Percentiles rank a stretch among this genome's conserved stretches.
phyloP scores from a whole-genome alignment of 805 yeast species.

The Ogataea methanolica region DNA sequence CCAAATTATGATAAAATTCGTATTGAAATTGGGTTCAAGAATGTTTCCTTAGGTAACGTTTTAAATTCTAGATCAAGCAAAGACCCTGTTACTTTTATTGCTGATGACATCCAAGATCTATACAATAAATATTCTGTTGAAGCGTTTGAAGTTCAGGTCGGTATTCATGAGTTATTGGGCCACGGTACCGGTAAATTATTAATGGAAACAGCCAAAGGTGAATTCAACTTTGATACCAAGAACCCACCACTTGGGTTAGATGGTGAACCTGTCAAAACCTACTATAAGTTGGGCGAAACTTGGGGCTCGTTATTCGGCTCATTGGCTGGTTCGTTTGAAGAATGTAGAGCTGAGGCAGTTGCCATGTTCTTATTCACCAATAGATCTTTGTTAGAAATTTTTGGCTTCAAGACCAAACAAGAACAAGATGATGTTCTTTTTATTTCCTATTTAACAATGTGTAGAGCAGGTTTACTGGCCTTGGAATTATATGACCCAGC shows the following conservation, averaged over 20 bases:
- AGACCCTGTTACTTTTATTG: constrained; percentile 65
- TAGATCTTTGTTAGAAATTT: constrained; percentile 61
- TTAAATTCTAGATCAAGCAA: constrained; percentile 68
- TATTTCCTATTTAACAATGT: constrained; percentile 75
- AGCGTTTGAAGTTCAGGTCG: constrained; percentile 90
- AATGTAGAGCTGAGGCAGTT: constrained; percentile 88
- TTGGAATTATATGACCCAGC: constrained; percentile 86
- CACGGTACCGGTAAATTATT: constrained; percentile 88
- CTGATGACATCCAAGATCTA: constrained; percentile 45
- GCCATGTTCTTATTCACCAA: constrained; percentile 77
- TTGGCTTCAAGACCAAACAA: constrained; percentile 54
- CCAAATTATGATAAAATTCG: constrained; percentile 92
- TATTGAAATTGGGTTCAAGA: constrained; percentile 78
- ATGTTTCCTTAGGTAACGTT: constrained; percentile 85
- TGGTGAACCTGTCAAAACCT: constrained; percentile 59
- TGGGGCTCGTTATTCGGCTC: constrained; percentile 88
- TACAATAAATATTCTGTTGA: constrained; percentile 72
- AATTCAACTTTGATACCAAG: constrained; percentile 64
- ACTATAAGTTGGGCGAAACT: constrained; percentile 76
- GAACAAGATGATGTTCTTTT: constrained; percentile 62
- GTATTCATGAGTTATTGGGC: constrained; percentile 86
- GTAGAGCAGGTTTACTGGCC: constrained; percentile 80
- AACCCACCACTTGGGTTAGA: constrained; percentile 60
- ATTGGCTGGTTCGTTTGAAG: constrained; percentile 84
- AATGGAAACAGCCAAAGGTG: constrained; percentile 50